Evolutionary conservation across 169 alveolate species (phyloP), one percentile per base, ranked within the genome.

Genomic region (Babesia caballi): DNA sequence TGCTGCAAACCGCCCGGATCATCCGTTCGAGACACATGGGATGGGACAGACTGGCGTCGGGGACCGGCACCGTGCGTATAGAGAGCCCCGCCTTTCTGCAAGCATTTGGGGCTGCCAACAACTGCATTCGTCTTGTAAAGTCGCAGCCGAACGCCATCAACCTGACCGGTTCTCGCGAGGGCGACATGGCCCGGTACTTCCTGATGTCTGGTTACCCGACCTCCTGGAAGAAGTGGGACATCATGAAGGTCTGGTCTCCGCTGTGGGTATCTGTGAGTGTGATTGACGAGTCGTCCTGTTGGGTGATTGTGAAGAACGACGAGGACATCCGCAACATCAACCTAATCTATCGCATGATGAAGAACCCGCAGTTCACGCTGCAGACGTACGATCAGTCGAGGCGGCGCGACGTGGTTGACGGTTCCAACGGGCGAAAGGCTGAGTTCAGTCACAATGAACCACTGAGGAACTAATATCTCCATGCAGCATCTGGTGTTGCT

Each of bases 181-280:
- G 76, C 41, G 94, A 91, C 58, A 84, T 87, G 93, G 86, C 85
- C 23, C 82, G 93, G 66, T 95, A 92, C 72, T 91, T 92, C 44
- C 59, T 84, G 35, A 92, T 92, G 96, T 65, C 82, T 51, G 90
- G 87, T 40, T 90, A 73, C 76, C 96, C 96, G 12, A 71, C 67
- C 40, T 63, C 82, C 46, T 92, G 94, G 94, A 86, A 85, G 66
- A 92, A 92, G 78, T 92, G 94, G 94, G 95, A 92, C 33, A 85
- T 92, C 41, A 88, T 91, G 94, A 92, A 92, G 77, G 89, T 92
- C 28, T 80, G 92, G 93, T 92, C 96, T 1, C 96, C 96, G 4
- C 84, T 92, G 33, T 92, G 95, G 94, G 90, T 92, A 27, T 67
- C 91, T 38, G 74, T 92, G 40, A 78, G 87, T 54, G 85, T 80